Conservation (phyloP, 108 stramenopile genomes). For the Seminavis robusta region DNA sequence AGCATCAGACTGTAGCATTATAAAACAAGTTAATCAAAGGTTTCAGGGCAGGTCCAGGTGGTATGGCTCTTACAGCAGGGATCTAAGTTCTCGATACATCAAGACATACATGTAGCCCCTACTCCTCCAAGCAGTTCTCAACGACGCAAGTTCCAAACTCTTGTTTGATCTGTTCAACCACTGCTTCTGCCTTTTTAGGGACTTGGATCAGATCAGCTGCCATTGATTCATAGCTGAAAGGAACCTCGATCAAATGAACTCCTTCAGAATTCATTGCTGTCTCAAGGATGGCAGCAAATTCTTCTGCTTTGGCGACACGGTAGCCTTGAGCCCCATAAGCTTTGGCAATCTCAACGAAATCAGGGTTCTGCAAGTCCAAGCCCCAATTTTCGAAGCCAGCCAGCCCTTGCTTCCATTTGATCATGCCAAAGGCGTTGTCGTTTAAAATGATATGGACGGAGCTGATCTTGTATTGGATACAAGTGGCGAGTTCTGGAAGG, state of each 20-base stretch:
- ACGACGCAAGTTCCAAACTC: background rate
- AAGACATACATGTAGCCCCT: too few species aligned
- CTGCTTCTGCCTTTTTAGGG: background rate
- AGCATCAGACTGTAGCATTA: too few species aligned
- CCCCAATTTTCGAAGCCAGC: constrained; percentile 18
- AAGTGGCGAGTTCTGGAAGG: constrained; percentile 14
- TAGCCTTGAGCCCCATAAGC: constrained; percentile 21
- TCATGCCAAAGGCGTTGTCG: constrained; percentile 29
- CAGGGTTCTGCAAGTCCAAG: constrained; percentile 23
- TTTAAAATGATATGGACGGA: constrained; percentile 18
- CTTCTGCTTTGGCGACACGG: constrained; percentile 13
- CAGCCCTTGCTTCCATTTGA: constrained; percentile 29
- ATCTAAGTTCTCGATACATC: too few species aligned
- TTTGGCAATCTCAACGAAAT: constrained; percentile 17
- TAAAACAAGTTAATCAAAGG: too few species aligned
- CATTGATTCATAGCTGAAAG: constrained; percentile 10
- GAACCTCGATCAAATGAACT: constrained; percentile 22
- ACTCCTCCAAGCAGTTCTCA: background rate
- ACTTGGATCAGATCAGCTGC: background rate
- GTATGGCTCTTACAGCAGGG: too few species aligned
- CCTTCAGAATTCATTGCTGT: constrained; percentile 3
- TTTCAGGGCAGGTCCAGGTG: too few species aligned
- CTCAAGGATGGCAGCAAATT: constrained; percentile 3
- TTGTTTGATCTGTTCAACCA: background rate
- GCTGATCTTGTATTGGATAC: constrained; percentile 18